Evolutionary conservation across 768 basidiomycete species (phyloP).

Genomic region (Stropharia rugosoannulata): DNA sequence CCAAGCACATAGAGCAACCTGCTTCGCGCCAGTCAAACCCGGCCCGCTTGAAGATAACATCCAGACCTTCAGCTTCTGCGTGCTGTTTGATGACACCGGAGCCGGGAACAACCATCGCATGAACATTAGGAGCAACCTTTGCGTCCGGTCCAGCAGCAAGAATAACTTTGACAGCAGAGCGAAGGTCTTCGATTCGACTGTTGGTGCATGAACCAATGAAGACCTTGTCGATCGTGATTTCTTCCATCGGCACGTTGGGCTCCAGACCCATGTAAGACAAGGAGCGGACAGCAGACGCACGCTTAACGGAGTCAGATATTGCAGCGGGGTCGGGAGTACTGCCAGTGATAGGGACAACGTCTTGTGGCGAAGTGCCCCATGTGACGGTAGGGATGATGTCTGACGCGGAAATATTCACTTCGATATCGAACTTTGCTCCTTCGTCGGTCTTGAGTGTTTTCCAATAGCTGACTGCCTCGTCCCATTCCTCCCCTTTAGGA

Average conservation of each 20-base stretch:
- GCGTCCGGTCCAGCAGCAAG: constrained; percentile 71
- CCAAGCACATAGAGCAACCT: constrained; percentile 94
- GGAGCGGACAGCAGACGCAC: constrained; percentile 69
- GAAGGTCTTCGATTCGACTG: constrained; percentile 90
- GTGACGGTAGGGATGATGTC: constrained; percentile 90
- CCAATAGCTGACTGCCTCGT: constrained; percentile 85
- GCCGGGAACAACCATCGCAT: constrained; percentile 92
- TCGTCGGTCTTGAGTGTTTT: constrained; percentile 74
- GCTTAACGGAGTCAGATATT: constrained; percentile 64
- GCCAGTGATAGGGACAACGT: constrained; percentile 82
- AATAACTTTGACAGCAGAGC: constrained; percentile 79
- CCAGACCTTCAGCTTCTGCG: constrained; percentile 87
- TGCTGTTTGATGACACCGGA: constrained; percentile 90
- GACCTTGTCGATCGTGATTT: constrained; percentile 81
- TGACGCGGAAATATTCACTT: constrained; percentile 75
- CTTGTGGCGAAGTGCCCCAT: constrained; percentile 93
- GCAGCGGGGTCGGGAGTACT: constrained; percentile 72
- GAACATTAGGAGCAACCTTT: constrained; percentile 69
- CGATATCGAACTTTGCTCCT: constrained; percentile 82
- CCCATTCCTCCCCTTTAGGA: constrained; percentile 85
- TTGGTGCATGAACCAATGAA: constrained; percentile 97
- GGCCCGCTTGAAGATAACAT: constrained; percentile 82
- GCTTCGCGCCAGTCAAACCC: constrained; percentile 97
- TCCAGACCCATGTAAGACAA: constrained; percentile 86
- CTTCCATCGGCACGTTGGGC: constrained; percentile 76